A percentile compares a stretch with the other conserved stretches of the same genome.
Evolutionary conservation across 2,329 filamentous ascomycete genomes (phyloP).

Genomic region (Monosporascus sp.): DNA sequence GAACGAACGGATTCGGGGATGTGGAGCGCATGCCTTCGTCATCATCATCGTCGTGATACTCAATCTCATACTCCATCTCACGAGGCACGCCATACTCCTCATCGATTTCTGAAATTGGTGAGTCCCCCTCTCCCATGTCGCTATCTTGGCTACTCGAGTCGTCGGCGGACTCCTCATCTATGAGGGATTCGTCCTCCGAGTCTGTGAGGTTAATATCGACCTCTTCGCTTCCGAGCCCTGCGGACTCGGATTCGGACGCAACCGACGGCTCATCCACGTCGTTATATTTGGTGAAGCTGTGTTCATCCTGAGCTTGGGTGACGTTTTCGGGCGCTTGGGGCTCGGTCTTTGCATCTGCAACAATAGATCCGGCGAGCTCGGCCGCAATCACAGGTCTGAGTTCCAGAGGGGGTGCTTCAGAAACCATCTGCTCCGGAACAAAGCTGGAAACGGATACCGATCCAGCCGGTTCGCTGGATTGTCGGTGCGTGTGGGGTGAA

Average conservation of each 20-base stretch:
- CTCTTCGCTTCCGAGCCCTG: slow-evolving; percentile 3
- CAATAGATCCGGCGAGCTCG: no score
- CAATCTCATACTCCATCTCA: slow-evolving; percentile 6
- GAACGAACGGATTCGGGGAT: neutral
- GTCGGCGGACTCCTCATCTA: slow-evolving; percentile 3
- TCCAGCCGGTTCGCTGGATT: neutral
- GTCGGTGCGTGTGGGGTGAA: neutral
- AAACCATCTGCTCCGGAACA: neutral
- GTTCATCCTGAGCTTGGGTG: neutral
- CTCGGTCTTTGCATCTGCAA: no score
- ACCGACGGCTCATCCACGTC: neutral
- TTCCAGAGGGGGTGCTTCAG: no score
- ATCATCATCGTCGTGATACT: slow-evolving; percentile 8
- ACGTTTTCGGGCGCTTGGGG: no score
- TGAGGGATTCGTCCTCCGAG: slow-evolving; percentile 5
- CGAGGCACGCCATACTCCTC: slow-evolving; percentile 2
- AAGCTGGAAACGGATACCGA: neutral
- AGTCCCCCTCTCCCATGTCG: slow-evolving; percentile 1
- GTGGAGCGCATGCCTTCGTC: slow-evolving; percentile 9
- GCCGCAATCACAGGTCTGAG: no score
- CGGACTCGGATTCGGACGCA: neutral
- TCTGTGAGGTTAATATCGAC: slow-evolving; percentile 6
- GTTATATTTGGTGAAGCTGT: neutral
- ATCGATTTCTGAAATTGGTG: slow-evolving; percentile 5
- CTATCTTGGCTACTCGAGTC: neutral